Evolutionary conservation across 2,329 filamentous ascomycete species (phyloP).

Genomic region (Emergomyces pasteurianus): DNA sequence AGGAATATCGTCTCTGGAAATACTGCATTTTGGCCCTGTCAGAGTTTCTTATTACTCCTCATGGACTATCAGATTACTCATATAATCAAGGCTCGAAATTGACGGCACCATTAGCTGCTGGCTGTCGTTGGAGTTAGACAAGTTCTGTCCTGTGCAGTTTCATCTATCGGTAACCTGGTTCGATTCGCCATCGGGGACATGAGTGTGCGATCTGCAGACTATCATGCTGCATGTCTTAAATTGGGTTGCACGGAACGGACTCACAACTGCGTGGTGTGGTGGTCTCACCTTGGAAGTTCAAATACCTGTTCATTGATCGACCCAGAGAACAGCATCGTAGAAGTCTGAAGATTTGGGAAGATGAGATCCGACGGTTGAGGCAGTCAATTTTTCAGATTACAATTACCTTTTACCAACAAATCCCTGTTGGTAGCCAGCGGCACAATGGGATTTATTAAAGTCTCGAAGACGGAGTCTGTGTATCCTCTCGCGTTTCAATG

Average conservation of each 20-base stretch:
- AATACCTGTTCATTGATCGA: background rate
- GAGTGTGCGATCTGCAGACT: background rate
- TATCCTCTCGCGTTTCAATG: background rate
- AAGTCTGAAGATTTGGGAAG: background rate
- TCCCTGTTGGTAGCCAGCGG: background rate
- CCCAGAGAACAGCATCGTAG: background rate
- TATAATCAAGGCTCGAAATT: background rate
- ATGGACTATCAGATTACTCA: background rate
- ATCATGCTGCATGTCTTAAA: background rate
- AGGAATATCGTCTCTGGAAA: background rate
- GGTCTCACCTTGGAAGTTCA: background rate
- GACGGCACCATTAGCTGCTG: background rate
- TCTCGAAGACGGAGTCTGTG: background rate
- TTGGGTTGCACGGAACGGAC: background rate
- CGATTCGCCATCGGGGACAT: background rate
- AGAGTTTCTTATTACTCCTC: background rate
- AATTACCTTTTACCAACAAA: background rate
- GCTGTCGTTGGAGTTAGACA: background rate
- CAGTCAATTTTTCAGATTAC: background rate
- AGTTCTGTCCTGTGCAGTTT: background rate
- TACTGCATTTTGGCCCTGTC: background rate
- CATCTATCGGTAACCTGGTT: background rate
- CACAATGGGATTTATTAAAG: background rate
- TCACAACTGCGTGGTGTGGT: background rate
- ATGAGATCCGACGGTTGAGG: background rate